A percentile compares a stretch with the other conserved stretches of the same genome.
Evolutionary conservation across 2,329 filamentous ascomycete species (phyloP).

Genomic region (Cryoendolithus antarcticus): DNA sequence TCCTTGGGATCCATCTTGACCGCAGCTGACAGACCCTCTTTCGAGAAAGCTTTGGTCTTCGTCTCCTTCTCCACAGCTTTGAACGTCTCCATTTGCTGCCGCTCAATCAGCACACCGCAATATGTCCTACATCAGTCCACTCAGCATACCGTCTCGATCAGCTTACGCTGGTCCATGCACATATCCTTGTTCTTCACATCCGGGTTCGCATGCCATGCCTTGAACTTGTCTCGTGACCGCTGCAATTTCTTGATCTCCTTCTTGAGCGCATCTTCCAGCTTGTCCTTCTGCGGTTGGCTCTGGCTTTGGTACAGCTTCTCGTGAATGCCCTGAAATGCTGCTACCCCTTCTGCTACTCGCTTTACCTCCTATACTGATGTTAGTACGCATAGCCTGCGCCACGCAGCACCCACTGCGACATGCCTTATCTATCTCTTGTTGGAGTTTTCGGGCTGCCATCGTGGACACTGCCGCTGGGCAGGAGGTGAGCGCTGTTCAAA

Average conservation of each 20-base stretch:
- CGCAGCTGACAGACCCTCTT: conserved; percentile 85
- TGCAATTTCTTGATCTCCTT: conserved; percentile 99
- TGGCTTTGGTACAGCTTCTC: conserved; percentile 92
- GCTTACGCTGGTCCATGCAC: conserved; percentile 80
- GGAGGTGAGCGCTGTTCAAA: neutral
- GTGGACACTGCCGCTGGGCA: conserved; percentile 18
- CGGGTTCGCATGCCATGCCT: conserved; percentile 96
- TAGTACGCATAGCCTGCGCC: conserved; percentile 40
- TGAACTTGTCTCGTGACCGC: conserved; percentile 93
- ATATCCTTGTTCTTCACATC: conserved; percentile 99
- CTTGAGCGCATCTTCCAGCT: conserved; percentile 94
- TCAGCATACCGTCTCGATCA: conserved; percentile 80
- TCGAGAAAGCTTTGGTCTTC: conserved; percentile 99
- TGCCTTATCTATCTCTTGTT: conserved; percentile 97
- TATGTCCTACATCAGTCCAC: conserved; percentile 38
- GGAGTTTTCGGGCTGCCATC: conserved; percentile 93
- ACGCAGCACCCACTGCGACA: conserved; percentile 81
- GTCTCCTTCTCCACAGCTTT: conserved; percentile 99
- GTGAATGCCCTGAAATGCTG: conserved; percentile 87
- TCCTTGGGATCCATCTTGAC: conserved; percentile 95
- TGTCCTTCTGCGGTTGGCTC: conserved; percentile 93
- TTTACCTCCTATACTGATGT: conserved; percentile 53
- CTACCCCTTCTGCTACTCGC: conserved; percentile 86
- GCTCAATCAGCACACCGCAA: conserved; percentile 12
- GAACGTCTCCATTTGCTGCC: conserved; percentile 96